These are phyloP conservation scores for Protostelium mycophagum DNA, from an alignment of 78 protist species.

Conservation along the genomic window DNA sequence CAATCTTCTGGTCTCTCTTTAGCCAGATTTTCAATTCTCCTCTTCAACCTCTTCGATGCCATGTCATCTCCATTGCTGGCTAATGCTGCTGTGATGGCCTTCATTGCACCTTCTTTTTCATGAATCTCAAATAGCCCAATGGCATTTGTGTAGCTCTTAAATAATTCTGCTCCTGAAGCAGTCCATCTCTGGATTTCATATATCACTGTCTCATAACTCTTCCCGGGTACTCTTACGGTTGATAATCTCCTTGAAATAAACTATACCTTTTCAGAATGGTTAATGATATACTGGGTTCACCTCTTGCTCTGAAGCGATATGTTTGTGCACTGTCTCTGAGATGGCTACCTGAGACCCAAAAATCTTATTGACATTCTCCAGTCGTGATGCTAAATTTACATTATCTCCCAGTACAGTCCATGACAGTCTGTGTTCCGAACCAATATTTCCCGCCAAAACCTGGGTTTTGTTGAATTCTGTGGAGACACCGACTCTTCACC, in stretches of 20 bases:
- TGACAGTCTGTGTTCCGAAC: slow-evolving; percentile 25
- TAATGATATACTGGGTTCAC: background rate
- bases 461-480: slow-evolving; percentile 34
- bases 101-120: too few species aligned
- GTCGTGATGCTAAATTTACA: slow-evolving; percentile 46
- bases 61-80: too few species aligned
- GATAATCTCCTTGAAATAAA: background rate
- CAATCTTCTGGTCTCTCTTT: too few species aligned
- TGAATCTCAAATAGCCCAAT: too few species aligned
- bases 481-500: slow-evolving; percentile 4
- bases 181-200: too few species aligned
- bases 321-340: background rate
- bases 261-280: background rate
- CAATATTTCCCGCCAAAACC: slow-evolving; percentile 36
- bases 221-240: background rate
- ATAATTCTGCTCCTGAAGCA: too few species aligned
- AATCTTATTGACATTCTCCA: slow-evolving; percentile 28
- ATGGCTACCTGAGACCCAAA: too few species aligned
- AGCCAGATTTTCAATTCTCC: too few species aligned
- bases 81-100: too few species aligned
- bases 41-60: too few species aligned
- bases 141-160: too few species aligned
- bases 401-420: slow-evolving; percentile 37
- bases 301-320: background rate
- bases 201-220: too few species aligned